phyloP scores from a whole-genome alignment of 306 rosid species.

The Cucumis cinereus region DNA sequence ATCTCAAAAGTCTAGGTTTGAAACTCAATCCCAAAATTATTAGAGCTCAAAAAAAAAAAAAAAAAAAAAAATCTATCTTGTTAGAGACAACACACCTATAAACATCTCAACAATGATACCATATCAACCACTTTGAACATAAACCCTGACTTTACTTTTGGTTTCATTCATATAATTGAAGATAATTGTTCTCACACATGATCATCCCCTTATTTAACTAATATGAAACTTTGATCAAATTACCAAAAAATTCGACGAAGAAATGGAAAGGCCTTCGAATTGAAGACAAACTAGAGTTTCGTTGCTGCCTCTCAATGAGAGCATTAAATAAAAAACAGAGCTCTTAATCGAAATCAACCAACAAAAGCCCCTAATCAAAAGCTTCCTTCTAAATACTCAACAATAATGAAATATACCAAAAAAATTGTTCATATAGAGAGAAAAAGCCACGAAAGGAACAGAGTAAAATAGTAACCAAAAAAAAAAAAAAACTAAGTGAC shows the following conservation, averaged over 20 bases:
- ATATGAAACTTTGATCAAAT: too few relatives aligned
- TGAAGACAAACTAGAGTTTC: background rate
- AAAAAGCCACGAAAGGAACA: background rate
- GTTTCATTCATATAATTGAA: too few relatives aligned
- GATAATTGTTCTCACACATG: too few relatives aligned
- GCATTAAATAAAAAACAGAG: background rate
- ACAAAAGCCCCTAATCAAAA: conserved; percentile 12
- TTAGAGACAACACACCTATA: too few relatives aligned
- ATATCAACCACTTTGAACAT: too few relatives aligned
- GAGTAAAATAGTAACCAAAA: background rate
- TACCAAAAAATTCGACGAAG: background rate
- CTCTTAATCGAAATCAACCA: background rate
- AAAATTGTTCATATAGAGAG: background rate
- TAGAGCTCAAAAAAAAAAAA: background rate
- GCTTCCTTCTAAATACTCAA: conserved; percentile 7
- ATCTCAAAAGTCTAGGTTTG: too few relatives aligned
- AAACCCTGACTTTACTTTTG: too few relatives aligned
- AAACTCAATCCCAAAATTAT: background rate
- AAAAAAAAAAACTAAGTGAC: background rate
- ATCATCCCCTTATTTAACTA: too few relatives aligned
- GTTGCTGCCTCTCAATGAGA: background rate
- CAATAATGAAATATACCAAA: background rate
- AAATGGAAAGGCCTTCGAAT: background rate
- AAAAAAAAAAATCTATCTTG: too few relatives aligned
- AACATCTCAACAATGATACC: too few relatives aligned